These are phyloP conservation scores for Trichoderma virens DNA, from an alignment of 495 filamentous ascomycete genomes.

Conservation along the genomic window DNA sequence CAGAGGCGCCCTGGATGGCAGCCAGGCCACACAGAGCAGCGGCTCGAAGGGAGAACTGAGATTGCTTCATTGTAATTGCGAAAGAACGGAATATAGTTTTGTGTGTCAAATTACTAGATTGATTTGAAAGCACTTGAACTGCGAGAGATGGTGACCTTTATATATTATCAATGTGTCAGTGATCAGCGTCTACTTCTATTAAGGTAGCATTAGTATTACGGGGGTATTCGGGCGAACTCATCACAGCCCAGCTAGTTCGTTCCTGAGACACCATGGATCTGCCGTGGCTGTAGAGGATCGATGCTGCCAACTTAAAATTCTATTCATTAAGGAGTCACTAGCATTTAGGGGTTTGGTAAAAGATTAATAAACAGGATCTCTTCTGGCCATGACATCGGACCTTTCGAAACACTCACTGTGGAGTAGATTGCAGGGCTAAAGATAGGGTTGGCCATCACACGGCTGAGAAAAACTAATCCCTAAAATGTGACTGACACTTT, in stretches of 20 bases:
- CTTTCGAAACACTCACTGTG: neutral
- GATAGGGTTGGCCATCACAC: neutral
- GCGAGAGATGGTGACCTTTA: neutral
- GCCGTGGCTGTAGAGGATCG: neutral
- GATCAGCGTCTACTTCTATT: neutral
- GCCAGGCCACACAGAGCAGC: neutral
- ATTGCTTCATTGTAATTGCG: neutral
- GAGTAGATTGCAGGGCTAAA: neutral
- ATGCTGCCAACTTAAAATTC: neutral
- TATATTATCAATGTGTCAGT: neutral
- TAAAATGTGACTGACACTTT: neutral
- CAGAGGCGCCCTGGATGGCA: neutral
- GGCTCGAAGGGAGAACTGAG: neutral
- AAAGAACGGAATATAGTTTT: neutral
- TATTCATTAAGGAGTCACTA: neutral
- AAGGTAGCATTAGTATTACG: neutral
- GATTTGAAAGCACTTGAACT: neutral
- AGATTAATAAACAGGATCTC: neutral
- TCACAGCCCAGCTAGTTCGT: neutral
- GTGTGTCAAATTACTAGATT: neutral
- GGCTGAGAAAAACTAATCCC: neutral
- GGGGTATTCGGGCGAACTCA: neutral
- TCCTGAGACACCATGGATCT: neutral
- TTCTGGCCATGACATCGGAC: neutral
- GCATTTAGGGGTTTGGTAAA: neutral